Base-by-base conservation (phyloP, 2,329 filamentous ascomycete genomes). In the Diaporthe capsici region DNA sequence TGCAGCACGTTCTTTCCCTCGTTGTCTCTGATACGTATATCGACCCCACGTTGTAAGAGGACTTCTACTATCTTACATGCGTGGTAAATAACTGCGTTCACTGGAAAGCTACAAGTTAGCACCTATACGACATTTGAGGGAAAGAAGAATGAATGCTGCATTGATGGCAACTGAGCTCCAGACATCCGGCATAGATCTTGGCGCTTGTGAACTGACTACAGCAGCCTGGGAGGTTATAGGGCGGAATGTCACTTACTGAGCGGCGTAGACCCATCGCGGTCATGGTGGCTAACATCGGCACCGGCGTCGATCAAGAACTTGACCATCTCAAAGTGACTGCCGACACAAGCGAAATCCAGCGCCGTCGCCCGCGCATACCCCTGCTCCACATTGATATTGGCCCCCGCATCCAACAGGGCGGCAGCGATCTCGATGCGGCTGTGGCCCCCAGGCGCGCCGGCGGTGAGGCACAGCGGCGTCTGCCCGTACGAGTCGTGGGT, bases 71-170 rank as follows among this genome's bases (percentile, higher is more conserved):
- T 31, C n/a, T 70, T 42, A 15, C 49, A 55, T 10, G 49, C 65
- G n/a, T 70, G 65, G 37, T 70, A 70, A 4, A 70, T 25, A 2
- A 70, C 65, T 22, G 65, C 65, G n/a, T 70, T 70, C 65, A 70
- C 65, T 70, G 34, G 2, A 15, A 39, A 13, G 25, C 1, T 17
- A 12, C 3, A 31, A 22, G 49, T 70, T 31, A 70, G 65, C 31
- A 70, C n/a, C 22, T 15, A 17, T 31, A 20, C 8, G n/a, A 3
- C 51, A 7, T 17, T 15, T 20, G 1, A 28, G 15, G 25, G 20
- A 8, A n/a, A 25, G 10, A 60, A 6, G 34, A 25, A 3, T 1
- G 31, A 34, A 17, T 5, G 55, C 31, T 15, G 17, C 5, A 7
- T 22, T 17, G 8, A 34, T 5, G 3, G 57, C 20, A n/a, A 13